phyloP scores from a whole-genome alignment of 805 yeast species.

The Saturnispora sekii region DNA sequence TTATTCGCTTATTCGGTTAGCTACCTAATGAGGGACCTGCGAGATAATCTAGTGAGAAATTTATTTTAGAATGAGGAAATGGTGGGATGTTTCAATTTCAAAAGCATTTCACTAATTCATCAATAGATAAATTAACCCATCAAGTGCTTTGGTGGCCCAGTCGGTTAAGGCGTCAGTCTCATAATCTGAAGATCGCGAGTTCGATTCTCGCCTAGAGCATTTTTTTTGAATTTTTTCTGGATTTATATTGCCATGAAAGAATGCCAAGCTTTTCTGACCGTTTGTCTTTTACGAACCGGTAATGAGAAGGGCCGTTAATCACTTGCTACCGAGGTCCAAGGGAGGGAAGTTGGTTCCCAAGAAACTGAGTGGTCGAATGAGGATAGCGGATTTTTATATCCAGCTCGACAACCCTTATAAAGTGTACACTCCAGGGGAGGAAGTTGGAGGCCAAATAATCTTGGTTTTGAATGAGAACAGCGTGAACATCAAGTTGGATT shows the following conservation, averaged over 20 bases:
- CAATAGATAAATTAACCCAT: background rate
- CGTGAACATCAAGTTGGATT: constrained; percentile 41
- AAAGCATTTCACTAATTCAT: background rate
- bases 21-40: too few species aligned
- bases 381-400: constrained; percentile 57
- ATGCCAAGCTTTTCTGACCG: constrained; percentile 5
- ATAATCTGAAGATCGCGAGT: constrained; percentile 30
- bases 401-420: constrained; percentile 66
- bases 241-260: background rate
- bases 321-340: constrained; percentile 28
- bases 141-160: constrained; percentile 27
- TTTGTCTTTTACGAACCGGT: background rate
- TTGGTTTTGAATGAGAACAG: constrained; percentile 47
- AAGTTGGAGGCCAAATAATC: constrained; percentile 53
- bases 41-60: too few species aligned
- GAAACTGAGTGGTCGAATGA: constrained; percentile 14
- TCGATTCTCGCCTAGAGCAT: constrained; percentile 30
- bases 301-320: constrained; percentile 46
- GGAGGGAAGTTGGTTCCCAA: constrained; percentile 13
- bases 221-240: constrained; percentile 9
- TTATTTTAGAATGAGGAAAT: too few species aligned
- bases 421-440: constrained; percentile 73
- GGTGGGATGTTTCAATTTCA: too few species aligned
- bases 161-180: constrained; percentile 30
- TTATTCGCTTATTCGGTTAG: too few species aligned